Conservation (phyloP, 2,329 filamentous ascomycete genomes). For the Penicillium sp. region DNA sequence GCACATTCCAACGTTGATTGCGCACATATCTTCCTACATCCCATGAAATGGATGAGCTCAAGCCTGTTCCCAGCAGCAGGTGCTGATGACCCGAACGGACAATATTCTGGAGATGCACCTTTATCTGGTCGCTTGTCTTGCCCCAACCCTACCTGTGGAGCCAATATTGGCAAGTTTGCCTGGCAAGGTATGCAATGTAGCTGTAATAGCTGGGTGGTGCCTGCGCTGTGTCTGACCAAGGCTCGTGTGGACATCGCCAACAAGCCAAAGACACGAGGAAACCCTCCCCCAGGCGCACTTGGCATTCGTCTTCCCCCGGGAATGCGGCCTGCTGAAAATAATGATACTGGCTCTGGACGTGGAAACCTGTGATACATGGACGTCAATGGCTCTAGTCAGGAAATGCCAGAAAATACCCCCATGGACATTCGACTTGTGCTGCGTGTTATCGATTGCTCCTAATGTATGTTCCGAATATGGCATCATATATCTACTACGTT, state of each 20-base stretch:
- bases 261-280: constrained; percentile 22
- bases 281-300: constrained; percentile 24
- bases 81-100: constrained; percentile 15
- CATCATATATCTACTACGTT: no score
- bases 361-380: constrained; percentile 24
- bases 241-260: constrained; percentile 75
- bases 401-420: background rate
- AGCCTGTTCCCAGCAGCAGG: constrained; percentile 56
- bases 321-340: constrained; percentile 27
- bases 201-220: constrained; percentile 86
- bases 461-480: no score
- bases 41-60: constrained; percentile 90
- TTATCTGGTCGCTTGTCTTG: constrained; percentile 84
- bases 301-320: constrained; percentile 43
- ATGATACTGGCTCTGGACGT: constrained; percentile 18
- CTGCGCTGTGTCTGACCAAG: constrained; percentile 82
- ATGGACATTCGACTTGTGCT: background rate
- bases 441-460: no score
- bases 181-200: constrained; percentile 96
- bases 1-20: constrained; percentile 51
- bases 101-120: constrained; percentile 63
- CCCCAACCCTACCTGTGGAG: constrained; percentile 73
- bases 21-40: constrained; percentile 87
- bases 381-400: background rate
- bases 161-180: constrained; percentile 86